Conservation (phyloP, 495 filamentous ascomycete species). For the Lepraria neglecta region DNA sequence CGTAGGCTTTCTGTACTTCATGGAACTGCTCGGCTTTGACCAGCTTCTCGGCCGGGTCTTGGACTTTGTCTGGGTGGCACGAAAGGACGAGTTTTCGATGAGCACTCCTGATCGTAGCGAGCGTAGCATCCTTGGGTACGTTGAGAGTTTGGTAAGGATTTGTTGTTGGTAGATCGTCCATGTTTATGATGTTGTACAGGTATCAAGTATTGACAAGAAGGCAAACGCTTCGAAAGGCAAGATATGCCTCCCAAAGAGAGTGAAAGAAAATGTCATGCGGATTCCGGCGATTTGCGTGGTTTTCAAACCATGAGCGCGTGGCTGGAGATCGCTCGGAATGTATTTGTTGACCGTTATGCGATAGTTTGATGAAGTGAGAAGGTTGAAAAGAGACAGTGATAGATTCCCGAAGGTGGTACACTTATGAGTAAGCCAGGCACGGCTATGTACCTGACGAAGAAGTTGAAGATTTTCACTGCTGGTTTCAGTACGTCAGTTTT, state of each 20-base stretch:
- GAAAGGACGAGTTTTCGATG: slow-evolving; percentile 90
- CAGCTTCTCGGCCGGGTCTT: slow-evolving; percentile 60
- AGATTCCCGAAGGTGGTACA: background rate
- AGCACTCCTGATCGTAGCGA: slow-evolving; percentile 67
- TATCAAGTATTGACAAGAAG: slow-evolving; percentile 6
- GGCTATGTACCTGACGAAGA: background rate
- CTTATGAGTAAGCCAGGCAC: slow-evolving; percentile 1
- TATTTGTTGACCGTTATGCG: background rate
- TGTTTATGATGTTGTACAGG: slow-evolving; percentile 36
- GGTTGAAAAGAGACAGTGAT: background rate
- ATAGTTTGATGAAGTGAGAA: background rate
- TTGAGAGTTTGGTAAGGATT: slow-evolving; percentile 83
- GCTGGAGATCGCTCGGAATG: slow-evolving; percentile 15
- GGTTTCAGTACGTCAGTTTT: slow-evolving; percentile 12
- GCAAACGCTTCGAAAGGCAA: slow-evolving; percentile 11
- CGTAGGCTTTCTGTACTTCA: slow-evolving; percentile 87
- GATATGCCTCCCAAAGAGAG: slow-evolving; percentile 1
- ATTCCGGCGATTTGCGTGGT: slow-evolving; percentile 17
- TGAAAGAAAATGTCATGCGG: slow-evolving; percentile 9
- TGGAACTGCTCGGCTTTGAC: slow-evolving; percentile 82
- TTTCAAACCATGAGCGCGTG: slow-evolving; percentile 15
- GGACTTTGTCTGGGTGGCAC: slow-evolving; percentile 92
- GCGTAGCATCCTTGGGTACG: slow-evolving; percentile 65
- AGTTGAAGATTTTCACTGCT: slow-evolving; percentile 8
- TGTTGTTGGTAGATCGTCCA: slow-evolving; percentile 57